These are phyloP conservation scores for Cubamyces sp. DNA, from an alignment of 768 basidiomycete species.

Conservation along the genomic window DNA sequence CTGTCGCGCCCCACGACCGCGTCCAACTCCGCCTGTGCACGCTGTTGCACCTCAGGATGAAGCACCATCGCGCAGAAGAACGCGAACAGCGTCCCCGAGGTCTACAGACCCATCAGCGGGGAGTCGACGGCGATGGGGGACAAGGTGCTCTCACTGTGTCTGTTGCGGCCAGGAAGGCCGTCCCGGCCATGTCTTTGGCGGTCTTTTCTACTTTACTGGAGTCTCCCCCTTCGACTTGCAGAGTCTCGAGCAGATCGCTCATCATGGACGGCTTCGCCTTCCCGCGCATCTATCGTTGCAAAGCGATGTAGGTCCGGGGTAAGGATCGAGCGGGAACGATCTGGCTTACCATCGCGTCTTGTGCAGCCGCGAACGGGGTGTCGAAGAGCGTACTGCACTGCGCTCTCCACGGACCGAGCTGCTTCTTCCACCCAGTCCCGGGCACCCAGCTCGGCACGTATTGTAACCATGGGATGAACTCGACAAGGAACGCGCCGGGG, in stretches of 20 bases:
- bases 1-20: slow-evolving; percentile 18
- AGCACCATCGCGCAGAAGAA: slow-evolving; percentile 17
- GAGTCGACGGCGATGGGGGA: rapidly evolving
- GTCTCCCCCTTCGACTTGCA: not conserved
- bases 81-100: not conserved
- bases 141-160: not conserved
- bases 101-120: not conserved
- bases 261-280: not conserved
- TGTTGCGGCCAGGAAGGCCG: not conserved
- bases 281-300: not conserved
- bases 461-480: too few relatives aligned
- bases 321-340: too few relatives aligned
- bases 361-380: too few relatives aligned
- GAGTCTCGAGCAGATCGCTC: not conserved
- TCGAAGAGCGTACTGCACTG: too few relatives aligned
- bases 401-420: too few relatives aligned
- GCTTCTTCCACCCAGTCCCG: too few relatives aligned
- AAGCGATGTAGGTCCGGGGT: too few relatives aligned
- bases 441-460: too few relatives aligned
- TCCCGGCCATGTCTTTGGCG: slow-evolving; percentile 7
- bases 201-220: not conserved
- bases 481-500: too few relatives aligned
- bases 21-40: slow-evolving; percentile 23
- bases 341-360: too few relatives aligned
- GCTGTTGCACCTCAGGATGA: slow-evolving; percentile 13